Percentiles rank a stretch among this genome's conserved stretches.
Conservation (phyloP, 2,329 filamentous ascomycete species). For the Davidsoniella neocaledoniae region DNA sequence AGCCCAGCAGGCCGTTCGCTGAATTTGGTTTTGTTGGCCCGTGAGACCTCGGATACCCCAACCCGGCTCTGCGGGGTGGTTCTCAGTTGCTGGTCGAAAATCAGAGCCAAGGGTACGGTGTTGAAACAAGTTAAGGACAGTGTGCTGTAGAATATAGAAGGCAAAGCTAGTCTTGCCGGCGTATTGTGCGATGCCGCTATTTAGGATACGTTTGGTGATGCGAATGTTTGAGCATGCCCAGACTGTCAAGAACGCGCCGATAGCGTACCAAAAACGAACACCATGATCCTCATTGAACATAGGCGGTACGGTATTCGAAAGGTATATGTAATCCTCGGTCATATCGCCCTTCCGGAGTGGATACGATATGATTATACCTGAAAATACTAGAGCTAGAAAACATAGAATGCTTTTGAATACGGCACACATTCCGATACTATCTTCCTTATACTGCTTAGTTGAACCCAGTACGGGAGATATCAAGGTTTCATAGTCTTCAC, state of each 20-base stretch:
- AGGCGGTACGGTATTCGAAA: slow-evolving; percentile 30
- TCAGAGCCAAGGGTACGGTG: slow-evolving; percentile 3
- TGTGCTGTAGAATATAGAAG: slow-evolving; percentile 39
- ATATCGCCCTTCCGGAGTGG: slow-evolving; percentile 25
- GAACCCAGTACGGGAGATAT: too few relatives aligned
- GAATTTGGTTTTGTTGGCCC: background rate
- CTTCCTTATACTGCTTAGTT: background rate
- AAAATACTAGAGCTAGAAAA: background rate
- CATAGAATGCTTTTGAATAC: background rate
- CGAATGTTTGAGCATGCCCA: slow-evolving; percentile 30
- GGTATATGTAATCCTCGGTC: slow-evolving; percentile 35
- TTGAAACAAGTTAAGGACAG: slow-evolving; percentile 10
- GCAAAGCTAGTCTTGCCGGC: slow-evolving; percentile 43
- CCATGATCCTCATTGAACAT: slow-evolving; percentile 31
- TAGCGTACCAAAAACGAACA: slow-evolving; percentile 35
- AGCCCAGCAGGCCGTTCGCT: slow-evolving; percentile 5
- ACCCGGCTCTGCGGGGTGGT: slow-evolving; percentile 2
- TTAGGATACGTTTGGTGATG: slow-evolving; percentile 34
- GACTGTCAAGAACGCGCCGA: slow-evolving; percentile 36
- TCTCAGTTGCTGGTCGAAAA: background rate
- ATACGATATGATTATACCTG: slow-evolving; percentile 18
- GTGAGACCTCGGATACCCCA: slow-evolving; percentile 9
- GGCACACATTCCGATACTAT: background rate
- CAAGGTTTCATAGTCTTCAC: too few relatives aligned
- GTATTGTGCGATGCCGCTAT: slow-evolving; percentile 33